A percentile compares a stretch with the other conserved stretches of the same genome.
phyloP scores from a whole-genome alignment of 345 rosid species.

The Camelina laxa region DNA sequence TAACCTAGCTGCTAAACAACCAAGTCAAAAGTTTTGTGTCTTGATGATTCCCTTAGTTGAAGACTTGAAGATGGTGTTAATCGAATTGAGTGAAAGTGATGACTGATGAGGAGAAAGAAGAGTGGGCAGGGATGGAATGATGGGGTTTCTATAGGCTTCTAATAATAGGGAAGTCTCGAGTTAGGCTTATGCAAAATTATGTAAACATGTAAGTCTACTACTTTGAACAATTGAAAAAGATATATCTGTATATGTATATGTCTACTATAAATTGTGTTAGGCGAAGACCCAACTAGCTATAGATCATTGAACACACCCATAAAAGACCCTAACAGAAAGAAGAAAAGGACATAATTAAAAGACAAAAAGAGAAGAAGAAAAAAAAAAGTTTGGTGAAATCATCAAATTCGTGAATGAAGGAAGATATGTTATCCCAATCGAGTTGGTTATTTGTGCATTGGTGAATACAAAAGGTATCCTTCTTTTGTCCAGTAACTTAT shows the following conservation, averaged over 20 bases:
- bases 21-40: conserved; percentile 10
- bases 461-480: not conserved
- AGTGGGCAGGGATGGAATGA: not conserved
- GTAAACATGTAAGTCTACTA: not conserved
- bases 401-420: conserved; percentile 18
- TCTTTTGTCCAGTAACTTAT: conserved; percentile 7
- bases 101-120: not conserved
- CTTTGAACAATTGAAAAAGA: not conserved
- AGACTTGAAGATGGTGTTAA: not conserved
- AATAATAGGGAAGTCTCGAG: not conserved
- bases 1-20: not conserved
- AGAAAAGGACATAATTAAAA: not conserved
- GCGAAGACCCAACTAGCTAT: conserved; percentile 2
- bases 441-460: conserved; percentile 17
- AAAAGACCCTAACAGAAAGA: not conserved
- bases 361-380: not conserved
- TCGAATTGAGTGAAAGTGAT: not conserved
- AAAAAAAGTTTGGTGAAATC: conserved; percentile 1
- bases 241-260: not conserved
- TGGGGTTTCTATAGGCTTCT: not conserved
- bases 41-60: not conserved
- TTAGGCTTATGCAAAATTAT: not conserved
- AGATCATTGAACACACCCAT: not conserved
- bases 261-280: conserved; percentile 8
- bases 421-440: conserved; percentile 28